Conservation (phyloP, 352 stramenopile genomes). For the Pythium dissotocum region DNA sequence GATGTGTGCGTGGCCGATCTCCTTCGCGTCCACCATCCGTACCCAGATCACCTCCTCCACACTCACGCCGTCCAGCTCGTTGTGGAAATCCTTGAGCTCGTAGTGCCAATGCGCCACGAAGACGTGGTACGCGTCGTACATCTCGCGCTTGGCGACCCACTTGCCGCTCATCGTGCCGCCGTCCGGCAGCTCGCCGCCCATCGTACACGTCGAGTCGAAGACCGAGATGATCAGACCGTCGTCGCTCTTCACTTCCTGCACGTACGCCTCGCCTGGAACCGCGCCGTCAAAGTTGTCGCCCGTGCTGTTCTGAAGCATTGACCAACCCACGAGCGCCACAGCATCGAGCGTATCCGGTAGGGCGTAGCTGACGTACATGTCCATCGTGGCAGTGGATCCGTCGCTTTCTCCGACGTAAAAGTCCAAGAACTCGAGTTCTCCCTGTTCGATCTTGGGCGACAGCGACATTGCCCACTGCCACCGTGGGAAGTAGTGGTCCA, state of each 20-base stretch:
- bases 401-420: not conserved
- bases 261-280: not conserved
- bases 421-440: not conserved
- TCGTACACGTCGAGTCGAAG: not conserved
- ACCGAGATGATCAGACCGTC: slow-evolving; percentile 12
- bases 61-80: slow-evolving; percentile 12
- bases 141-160: slow-evolving; percentile 12
- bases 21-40: slow-evolving; percentile 13
- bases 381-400: not conserved
- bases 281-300: slow-evolving; percentile 6
- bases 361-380: slow-evolving; percentile 3
- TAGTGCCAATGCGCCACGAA: slow-evolving; percentile 5
- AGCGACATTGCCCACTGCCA: slow-evolving; percentile 1
- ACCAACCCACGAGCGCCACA: not conserved
- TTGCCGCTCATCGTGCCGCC: slow-evolving; percentile 8
- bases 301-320: not conserved
- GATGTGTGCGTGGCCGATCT: slow-evolving; percentile 10
- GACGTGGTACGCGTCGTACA: not conserved
- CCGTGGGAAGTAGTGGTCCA: not conserved
- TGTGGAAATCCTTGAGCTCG: slow-evolving; percentile 3
- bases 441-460: not conserved
- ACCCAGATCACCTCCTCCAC: slow-evolving; percentile 14
- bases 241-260: not conserved
- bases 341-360: not conserved
- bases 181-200: not conserved